These are phyloP conservation scores for Myrica gale DNA, from an alignment of 306 rosid species.

Conservation along the genomic window DNA sequence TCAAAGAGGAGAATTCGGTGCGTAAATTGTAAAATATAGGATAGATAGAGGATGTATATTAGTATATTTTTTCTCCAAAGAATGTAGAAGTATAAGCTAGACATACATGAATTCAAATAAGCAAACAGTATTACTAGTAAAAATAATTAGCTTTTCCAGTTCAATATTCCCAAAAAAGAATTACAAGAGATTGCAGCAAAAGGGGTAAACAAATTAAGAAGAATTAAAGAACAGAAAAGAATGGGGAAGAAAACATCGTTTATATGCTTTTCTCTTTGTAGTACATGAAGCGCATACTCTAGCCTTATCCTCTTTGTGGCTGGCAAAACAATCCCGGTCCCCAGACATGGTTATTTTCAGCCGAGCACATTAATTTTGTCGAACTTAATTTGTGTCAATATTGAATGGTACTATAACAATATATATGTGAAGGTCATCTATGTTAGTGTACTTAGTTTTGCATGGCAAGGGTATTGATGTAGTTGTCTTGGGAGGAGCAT, in stretches of 20 bases:
- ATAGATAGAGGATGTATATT: no score
- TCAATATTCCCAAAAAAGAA: constrained; percentile 15
- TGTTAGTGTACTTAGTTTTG: constrained; percentile 43
- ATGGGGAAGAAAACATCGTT: constrained; percentile 1
- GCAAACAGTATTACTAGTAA: neutral
- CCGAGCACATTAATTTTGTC: no score
- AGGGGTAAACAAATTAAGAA: constrained; percentile 12
- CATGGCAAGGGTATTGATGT: constrained; percentile 44
- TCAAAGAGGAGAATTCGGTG: no score
- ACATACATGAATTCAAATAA: neutral
- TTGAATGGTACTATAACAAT: constrained; percentile 37
- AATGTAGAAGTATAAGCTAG: no score
- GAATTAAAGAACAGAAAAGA: neutral
- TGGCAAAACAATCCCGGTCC: constrained; percentile 27
- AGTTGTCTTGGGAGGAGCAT: constrained; percentile 61
- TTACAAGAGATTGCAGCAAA: constrained; percentile 9
- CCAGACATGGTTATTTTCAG: no score
- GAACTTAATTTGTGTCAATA: constrained; percentile 30
- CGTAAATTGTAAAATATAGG: no score
- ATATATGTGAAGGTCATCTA: constrained; percentile 18
- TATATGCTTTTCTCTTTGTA: constrained; percentile 34
- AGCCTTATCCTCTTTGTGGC: constrained; percentile 34
- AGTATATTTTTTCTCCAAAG: no score
- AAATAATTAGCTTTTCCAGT: constrained; percentile 13
- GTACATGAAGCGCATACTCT: constrained; percentile 27